Evolutionary conservation across 2,329 filamentous ascomycete genomes (phyloP).

Genomic region (Tolypocladium cylindrosporum): DNA sequence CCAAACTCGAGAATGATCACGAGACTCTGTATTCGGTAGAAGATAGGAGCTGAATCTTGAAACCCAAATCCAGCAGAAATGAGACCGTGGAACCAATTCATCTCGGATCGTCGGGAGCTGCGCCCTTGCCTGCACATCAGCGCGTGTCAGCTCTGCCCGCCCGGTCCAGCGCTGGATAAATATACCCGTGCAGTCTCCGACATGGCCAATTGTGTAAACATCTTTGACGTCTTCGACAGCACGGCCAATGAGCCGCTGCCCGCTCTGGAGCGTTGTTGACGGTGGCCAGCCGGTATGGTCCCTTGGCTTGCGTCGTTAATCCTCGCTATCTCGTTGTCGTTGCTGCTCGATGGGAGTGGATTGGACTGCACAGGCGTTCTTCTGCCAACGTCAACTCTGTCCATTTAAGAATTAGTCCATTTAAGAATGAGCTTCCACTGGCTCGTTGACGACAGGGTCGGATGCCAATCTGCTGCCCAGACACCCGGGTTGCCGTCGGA

Average conservation of each 20-base stretch:
- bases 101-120: conserved; percentile 41
- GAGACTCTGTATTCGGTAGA: conserved; percentile 68
- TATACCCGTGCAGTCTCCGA: not conserved
- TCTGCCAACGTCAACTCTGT: not conserved
- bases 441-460: not conserved
- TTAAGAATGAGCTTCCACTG: not conserved
- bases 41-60: conserved; percentile 59
- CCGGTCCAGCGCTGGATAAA: not conserved
- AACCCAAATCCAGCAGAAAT: conserved; percentile 74
- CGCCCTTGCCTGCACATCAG: conserved; percentile 25
- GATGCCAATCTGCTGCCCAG: not conserved
- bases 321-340: not conserved
- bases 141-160: not conserved
- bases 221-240: not conserved
- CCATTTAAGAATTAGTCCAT: not conserved
- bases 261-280: not conserved
- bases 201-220: not conserved
- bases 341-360: not conserved
- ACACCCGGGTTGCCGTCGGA: not conserved
- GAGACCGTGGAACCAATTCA: conserved; percentile 54
- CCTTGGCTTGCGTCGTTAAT: not conserved
- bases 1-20: conserved; percentile 69
- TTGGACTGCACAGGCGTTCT: not conserved
- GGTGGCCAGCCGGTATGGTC: not conserved
- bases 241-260: not conserved